These are phyloP conservation scores for Aciculoconidium aculeatum DNA, from an alignment of 805 yeast species.

Conservation along the genomic window DNA sequence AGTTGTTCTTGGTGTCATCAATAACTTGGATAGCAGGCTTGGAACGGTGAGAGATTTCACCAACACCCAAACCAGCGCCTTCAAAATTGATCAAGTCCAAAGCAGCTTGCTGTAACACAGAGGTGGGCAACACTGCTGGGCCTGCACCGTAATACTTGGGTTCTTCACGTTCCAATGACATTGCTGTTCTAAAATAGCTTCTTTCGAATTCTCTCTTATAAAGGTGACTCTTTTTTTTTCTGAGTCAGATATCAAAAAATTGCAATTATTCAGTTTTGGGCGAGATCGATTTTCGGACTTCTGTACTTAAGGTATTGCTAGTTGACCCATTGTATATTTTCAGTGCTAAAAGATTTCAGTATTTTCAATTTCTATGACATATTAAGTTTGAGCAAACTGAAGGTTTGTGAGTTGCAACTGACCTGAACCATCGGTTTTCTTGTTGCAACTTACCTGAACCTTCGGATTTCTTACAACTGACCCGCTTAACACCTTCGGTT, in stretches of 20 bases:
- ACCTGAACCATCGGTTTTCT: too few species aligned
- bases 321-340: too few species aligned
- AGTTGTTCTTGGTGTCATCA: constrained; percentile 64
- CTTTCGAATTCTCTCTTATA: background rate
- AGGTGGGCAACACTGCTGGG: constrained; percentile 86
- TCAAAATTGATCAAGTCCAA: constrained; percentile 70
- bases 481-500: too few species aligned
- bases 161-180: constrained; percentile 53
- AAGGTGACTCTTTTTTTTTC: constrained; percentile 1
- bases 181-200: background rate
- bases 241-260: background rate
- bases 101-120: constrained; percentile 85
- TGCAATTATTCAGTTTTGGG: too few species aligned
- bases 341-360: too few species aligned
- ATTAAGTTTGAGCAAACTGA: too few species aligned
- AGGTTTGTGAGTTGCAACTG: too few species aligned
- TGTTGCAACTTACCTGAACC: too few species aligned
- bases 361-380: too few species aligned
- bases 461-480: too few species aligned
- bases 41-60: constrained; percentile 95
- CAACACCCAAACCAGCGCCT: constrained; percentile 74
- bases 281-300: too few species aligned
- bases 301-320: too few species aligned
- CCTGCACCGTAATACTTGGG: constrained; percentile 97
- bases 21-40: constrained; percentile 73